Conservation (phyloP, 2,329 filamentous ascomycete genomes). For the Penicillium polonicum region DNA sequence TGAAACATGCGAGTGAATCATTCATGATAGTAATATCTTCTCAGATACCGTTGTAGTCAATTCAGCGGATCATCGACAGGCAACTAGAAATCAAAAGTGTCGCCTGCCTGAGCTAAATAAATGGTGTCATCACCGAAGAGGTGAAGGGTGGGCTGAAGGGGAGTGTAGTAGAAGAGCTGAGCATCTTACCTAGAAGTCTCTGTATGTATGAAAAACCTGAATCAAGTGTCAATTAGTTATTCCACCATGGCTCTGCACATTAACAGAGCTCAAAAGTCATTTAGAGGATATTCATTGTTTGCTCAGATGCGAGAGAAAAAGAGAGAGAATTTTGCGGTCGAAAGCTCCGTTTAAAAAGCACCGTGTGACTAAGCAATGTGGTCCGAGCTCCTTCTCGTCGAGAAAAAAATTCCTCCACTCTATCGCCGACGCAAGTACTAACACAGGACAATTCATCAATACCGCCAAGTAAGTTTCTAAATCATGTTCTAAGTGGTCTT, state of each 20-base stretch:
- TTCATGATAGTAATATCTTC: constrained; percentile 42
- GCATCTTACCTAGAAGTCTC: constrained; percentile 20
- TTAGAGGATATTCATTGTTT: background rate
- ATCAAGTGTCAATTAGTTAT: background rate
- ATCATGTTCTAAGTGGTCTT: background rate
- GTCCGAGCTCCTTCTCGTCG: constrained; percentile 21
- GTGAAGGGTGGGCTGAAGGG: constrained; percentile 14
- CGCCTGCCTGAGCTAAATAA: constrained; percentile 46
- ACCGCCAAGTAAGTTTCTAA: constrained; percentile 30
- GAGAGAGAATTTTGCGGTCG: constrained; percentile 17
- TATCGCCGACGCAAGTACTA: constrained; percentile 17
- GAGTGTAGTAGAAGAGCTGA: constrained; percentile 11
- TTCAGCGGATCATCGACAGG: constrained; percentile 54
- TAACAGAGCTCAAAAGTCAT: background rate
- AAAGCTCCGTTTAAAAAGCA: constrained; percentile 22
- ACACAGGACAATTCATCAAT: constrained; percentile 18
- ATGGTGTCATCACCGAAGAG: constrained; percentile 48
- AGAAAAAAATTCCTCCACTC: constrained; percentile 30
- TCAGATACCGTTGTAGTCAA: constrained; percentile 99
- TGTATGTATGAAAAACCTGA: constrained; percentile 3
- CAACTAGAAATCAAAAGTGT: constrained; percentile 54
- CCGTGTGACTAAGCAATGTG: constrained; percentile 20
- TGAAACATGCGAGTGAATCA: constrained; percentile 12
- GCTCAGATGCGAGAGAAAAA: constrained; percentile 3
- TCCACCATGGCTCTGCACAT: constrained; percentile 9